Base-by-base conservation (phyloP, 2,329 filamentous ascomycete species). In the Diplodia mutila region DNA sequence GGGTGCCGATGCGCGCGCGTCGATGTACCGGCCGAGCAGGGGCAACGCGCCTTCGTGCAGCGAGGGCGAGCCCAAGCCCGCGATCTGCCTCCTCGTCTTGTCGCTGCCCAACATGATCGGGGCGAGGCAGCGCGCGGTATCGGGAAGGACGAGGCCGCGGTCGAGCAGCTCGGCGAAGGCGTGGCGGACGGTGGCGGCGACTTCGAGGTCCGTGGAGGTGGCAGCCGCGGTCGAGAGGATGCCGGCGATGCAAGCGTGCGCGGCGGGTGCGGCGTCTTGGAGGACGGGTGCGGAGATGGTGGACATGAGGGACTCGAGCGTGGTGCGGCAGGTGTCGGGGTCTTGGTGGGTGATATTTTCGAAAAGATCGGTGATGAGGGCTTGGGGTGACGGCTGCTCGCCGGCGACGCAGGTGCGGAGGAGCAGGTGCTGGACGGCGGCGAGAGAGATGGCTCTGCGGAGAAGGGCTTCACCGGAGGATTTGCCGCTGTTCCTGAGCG, bases 41-140 rank as follows among this genome's bases (percentile, higher is more conserved):
- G 42, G 65, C 3, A 67, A 48, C 12, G 54, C 37, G 34, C 21
- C 65, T 61, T 67, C 65, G 34, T 61, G 54, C 23, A 67, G 34
- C 23, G 65, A 67, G 2, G 65, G 65, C 4, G 65, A 67, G 21
- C 55, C 65, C 14, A 59, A 16, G 42, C 64, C 42, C 2, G n/a
- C 7, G 27, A 18, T 34, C 9, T 34, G 7, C 14, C 1, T 2
- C 27, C 39, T 21, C 39, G 18, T n/a, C 42, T 9, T 46, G 16
- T 59, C 42, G 42, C 64, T 52, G 29, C 59, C 59, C 18, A 63
- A 29, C 42, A 66, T 66, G 16, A 57, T 27, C 7, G 54, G 34
- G 16, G 21, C 32, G 32, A 63, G 29, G n/a, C 11, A 9, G 11
- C 6, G 21, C 12, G 29, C 4, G 14, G 14, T 9, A 11, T 11